These are phyloP conservation scores for Pseudopediastrum boryanum DNA, from an alignment of 139 green algal species.

Conservation along the genomic window DNA sequence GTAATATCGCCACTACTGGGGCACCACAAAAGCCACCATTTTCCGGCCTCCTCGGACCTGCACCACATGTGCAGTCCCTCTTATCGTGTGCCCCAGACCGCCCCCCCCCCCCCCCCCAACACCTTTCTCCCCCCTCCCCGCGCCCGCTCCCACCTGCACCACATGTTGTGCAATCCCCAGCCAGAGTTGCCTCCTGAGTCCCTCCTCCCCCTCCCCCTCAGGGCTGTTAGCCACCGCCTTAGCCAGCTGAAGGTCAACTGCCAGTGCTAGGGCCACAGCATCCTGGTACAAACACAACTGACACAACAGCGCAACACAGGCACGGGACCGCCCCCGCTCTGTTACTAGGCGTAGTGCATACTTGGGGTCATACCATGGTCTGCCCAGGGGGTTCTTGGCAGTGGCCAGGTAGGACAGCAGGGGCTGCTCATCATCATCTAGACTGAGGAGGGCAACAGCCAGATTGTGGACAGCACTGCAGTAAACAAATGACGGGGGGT, in stretches of 20 bases:
- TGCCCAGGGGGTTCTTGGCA: conserved; percentile 40
- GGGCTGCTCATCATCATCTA: conserved; percentile 51
- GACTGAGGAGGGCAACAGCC: conserved; percentile 76
- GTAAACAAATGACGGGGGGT: no score
- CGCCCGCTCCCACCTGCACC: conserved; percentile 64
- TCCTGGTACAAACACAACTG: conserved; percentile 81
- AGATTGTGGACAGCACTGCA: conserved; percentile 68
- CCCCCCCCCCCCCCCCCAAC: no score
- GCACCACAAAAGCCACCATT: no score
- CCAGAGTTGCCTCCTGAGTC: conserved; percentile 81
- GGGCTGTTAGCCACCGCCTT: conserved; percentile 72
- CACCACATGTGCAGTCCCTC: no score
- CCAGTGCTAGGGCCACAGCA: conserved; percentile 81
- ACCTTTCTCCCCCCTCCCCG: no score
- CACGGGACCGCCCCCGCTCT: conserved; percentile 46
- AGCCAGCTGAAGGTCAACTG: conserved; percentile 76
- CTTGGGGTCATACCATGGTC: conserved; percentile 84
- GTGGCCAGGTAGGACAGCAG: conserved; percentile 76
- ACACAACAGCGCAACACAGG: conserved; percentile 83
- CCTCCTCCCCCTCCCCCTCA: conserved; percentile 58
- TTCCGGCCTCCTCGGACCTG: neutral
- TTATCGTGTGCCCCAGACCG: no score
- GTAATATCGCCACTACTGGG: no score
- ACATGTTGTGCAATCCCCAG: conserved; percentile 86
- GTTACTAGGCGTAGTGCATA: conserved; percentile 81